Conservation (phyloP, 768 basidiomycete species). For the Infundibulicybe gibba region DNA sequence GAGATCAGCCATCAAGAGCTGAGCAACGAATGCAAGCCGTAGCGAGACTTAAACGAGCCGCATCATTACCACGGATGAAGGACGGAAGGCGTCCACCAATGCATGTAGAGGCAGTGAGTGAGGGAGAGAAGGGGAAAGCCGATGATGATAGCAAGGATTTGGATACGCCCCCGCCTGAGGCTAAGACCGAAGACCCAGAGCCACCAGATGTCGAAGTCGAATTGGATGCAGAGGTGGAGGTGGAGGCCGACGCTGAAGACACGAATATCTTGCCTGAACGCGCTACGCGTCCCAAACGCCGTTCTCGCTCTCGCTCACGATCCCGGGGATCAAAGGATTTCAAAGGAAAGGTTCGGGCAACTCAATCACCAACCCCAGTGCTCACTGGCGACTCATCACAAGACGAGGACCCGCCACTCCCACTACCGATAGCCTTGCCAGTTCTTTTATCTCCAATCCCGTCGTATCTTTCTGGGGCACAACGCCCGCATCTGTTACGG, state of each 20-base stretch:
- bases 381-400: conserved; percentile 69
- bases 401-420: conserved; percentile 47
- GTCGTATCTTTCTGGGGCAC: conserved; percentile 56
- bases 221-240: conserved; percentile 26
- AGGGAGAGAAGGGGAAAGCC: conserved; percentile 61
- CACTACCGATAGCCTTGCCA: conserved; percentile 28
- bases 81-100: conserved; percentile 86
- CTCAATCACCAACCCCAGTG: conserved; percentile 44
- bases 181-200: neutral
- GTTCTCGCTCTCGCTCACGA: conserved; percentile 74
- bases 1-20: conserved; percentile 43
- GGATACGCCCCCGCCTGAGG: conserved; percentile 19
- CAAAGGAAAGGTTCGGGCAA: conserved; percentile 52
- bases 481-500: conserved; percentile 40
- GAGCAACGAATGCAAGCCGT: conserved; percentile 88
- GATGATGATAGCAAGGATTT: conserved; percentile 33
- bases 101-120: conserved; percentile 80
- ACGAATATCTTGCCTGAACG: conserved; percentile 41
- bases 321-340: conserved; percentile 76
- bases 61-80: conserved; percentile 88
- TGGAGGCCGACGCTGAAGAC: conserved; percentile 31
- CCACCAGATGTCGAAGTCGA: conserved; percentile 7
- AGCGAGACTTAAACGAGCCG: conserved; percentile 88
- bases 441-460: conserved; percentile 45
- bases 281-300: conserved; percentile 52